Evolutionary conservation across 768 basidiomycete genomes (phyloP).

Genomic region (Mycena metata): DNA sequence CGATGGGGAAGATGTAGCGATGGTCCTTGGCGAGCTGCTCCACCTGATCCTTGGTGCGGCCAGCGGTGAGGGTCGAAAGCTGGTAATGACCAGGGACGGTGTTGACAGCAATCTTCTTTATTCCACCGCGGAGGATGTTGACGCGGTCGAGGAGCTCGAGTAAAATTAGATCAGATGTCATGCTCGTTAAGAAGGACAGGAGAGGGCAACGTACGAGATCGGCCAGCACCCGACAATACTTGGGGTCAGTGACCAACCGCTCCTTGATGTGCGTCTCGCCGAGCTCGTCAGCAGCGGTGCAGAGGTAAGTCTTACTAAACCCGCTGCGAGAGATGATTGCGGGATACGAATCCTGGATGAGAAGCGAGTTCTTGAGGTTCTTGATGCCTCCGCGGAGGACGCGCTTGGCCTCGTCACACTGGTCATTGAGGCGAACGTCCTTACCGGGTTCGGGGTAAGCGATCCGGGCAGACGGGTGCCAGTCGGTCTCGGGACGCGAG

Average conservation of each 20-base stretch:
- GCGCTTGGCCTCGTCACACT: too few relatives aligned
- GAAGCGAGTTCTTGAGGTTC: background rate
- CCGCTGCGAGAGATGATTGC: conserved; percentile 5
- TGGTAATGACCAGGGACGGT: background rate
- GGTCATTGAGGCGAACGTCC: too few relatives aligned
- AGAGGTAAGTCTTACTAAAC: too few relatives aligned
- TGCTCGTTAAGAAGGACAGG: background rate
- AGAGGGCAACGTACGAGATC: background rate
- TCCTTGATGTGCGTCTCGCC: conserved; percentile 10
- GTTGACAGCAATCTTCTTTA: conserved; percentile 7
- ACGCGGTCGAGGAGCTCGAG: conserved; percentile 12
- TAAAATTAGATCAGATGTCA: background rate
- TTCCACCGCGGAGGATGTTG: conserved; percentile 11
- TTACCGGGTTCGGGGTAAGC: too few relatives aligned
- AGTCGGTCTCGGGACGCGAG: too few relatives aligned
- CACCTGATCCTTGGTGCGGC: background rate
- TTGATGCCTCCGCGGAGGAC: too few relatives aligned
- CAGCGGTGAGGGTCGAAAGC: background rate
- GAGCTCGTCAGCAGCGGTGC: background rate
- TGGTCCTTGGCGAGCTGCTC: conserved; percentile 13
- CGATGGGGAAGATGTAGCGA: conserved; percentile 18
- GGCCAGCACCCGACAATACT: background rate
- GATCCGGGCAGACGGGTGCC: too few relatives aligned
- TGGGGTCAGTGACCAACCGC: background rate
- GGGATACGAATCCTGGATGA: conserved; percentile 1